phyloP scores from a whole-genome alignment of 768 basidiomycete genomes.

The Tricholoma sp. region DNA sequence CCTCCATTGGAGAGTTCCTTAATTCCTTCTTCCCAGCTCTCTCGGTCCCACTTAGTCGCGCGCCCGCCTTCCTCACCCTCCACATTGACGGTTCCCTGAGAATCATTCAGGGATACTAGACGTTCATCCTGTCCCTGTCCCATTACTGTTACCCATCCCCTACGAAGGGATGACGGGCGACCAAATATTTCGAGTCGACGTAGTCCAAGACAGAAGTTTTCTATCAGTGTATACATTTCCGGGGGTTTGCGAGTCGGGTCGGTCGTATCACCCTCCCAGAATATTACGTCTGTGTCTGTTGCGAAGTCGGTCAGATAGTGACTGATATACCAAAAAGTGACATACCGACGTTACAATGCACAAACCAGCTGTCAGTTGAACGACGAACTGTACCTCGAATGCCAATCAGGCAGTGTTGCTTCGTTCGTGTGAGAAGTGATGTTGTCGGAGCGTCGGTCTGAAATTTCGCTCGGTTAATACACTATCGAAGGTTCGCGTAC shows the following conservation, averaged over 20 bases:
- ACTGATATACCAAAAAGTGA: slow-evolving; percentile 10
- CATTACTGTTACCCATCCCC: slow-evolving; percentile 90
- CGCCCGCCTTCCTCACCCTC: slow-evolving; percentile 37
- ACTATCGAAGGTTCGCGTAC: not conserved
- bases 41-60: slow-evolving; percentile 53
- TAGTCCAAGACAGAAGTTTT: slow-evolving; percentile 94
- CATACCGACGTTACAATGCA: slow-evolving; percentile 96
- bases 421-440: slow-evolving; percentile 81
- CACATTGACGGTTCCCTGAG: slow-evolving; percentile 29
- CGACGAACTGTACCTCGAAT: slow-evolving; percentile 95
- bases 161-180: slow-evolving; percentile 61
- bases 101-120: slow-evolving; percentile 30
- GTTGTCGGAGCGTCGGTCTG: slow-evolving; percentile 80
- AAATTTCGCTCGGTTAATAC: slow-evolving; percentile 3
- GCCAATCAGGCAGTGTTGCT: slow-evolving; percentile 96
- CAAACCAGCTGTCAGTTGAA: slow-evolving; percentile 93
- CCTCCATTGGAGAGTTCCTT: slow-evolving; percentile 50
- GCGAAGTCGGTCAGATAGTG: slow-evolving; percentile 5
- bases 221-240: slow-evolving; percentile 93
- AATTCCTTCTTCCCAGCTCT: slow-evolving; percentile 60
- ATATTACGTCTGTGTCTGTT: slow-evolving; percentile 90
- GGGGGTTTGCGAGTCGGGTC: slow-evolving; percentile 89
- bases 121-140: slow-evolving; percentile 57
- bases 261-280: slow-evolving; percentile 88
- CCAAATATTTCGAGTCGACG: slow-evolving; percentile 91